Evolutionary conservation across 2,329 filamentous ascomycete genomes (phyloP).

Genomic region (Clonostachys solani): DNA sequence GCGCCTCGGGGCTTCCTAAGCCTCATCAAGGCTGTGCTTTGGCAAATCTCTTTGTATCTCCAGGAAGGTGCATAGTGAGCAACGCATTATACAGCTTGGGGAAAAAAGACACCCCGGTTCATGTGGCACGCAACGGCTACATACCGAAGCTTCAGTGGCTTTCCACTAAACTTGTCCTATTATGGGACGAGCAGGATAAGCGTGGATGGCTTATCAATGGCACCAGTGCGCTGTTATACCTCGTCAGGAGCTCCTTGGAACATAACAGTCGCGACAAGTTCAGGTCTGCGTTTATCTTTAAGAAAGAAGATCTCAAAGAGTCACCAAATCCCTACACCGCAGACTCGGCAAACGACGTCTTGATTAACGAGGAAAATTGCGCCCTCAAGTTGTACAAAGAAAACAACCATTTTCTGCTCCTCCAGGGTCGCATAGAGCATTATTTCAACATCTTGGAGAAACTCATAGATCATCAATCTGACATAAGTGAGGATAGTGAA

Average conservation of each 20-base stretch:
- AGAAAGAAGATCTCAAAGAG: neutral
- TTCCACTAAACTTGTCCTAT: neutral
- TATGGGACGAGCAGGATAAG: neutral
- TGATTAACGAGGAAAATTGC: neutral
- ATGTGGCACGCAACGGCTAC: neutral
- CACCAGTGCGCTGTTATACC: neutral
- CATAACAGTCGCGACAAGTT: neutral
- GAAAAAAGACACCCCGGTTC: no score
- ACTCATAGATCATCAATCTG: neutral
- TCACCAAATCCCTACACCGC: neutral
- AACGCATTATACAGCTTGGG: no score
- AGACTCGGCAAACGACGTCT: neutral
- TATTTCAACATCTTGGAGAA: neutral
- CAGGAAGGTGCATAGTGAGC: no score
- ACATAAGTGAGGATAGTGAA: neutral
- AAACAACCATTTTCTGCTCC: no score
- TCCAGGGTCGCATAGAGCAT: neutral
- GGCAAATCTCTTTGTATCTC: no score
- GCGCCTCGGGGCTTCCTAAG: no score
- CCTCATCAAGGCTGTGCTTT: no score
- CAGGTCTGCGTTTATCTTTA: neutral
- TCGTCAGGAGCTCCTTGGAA: neutral
- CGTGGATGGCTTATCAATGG: neutral
- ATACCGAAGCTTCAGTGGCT: neutral
- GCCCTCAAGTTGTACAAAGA: neutral